Evolutionary conservation across 371 early-diverging fungal species (phyloP), one percentile per base, ranked within the genome.

Genomic region (Mortierella sp.): DNA sequence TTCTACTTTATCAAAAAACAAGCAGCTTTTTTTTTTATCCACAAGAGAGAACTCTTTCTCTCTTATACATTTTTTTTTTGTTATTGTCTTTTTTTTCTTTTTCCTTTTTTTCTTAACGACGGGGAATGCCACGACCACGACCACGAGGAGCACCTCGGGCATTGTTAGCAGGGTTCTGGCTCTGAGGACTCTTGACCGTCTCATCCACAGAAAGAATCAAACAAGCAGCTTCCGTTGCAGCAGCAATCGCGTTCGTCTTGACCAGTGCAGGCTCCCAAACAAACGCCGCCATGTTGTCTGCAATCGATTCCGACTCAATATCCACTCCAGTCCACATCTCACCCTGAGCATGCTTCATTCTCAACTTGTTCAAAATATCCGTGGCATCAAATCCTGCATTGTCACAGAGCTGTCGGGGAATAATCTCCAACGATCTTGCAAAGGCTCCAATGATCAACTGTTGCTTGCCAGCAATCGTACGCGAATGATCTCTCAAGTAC

Each of bases 341-440:
- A 50, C 92, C 94, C 76, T 92, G 91, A 43, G 92, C 89, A 81
- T 99, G 99, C 81, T 94, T 92, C 87, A 96, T 95, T 81, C 99
- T 92, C 64, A 99, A 88, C 86, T 96, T 92, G 87, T 99, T 99
- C 56, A 99, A 87, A 68, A 97, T 94, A 83, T 96, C 97, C 14
- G 99, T 99, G n/a, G 99, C 94, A 83, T 99, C 99, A 72, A 99
- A 97, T 65, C 99, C 99, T 68, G 99, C 99, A 85, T 99, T 99
- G 84, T 97, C 97, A 84, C 98, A 96, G 37, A 99, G 89, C 84
- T 98, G 98, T 82, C 98, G 93, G 15, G 99, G 99, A 74, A 99
- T 98, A 37, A 98, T 92, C 86, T 99, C 99, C 64, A 99, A 91
- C 15, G 99, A 99, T 83, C 96, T 96, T 59, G 99, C 98, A 83